Percentiles rank a stretch among this genome's conserved stretches.
Conservation (phyloP, 306 rosid genomes). For the Prunus campanulata region DNA sequence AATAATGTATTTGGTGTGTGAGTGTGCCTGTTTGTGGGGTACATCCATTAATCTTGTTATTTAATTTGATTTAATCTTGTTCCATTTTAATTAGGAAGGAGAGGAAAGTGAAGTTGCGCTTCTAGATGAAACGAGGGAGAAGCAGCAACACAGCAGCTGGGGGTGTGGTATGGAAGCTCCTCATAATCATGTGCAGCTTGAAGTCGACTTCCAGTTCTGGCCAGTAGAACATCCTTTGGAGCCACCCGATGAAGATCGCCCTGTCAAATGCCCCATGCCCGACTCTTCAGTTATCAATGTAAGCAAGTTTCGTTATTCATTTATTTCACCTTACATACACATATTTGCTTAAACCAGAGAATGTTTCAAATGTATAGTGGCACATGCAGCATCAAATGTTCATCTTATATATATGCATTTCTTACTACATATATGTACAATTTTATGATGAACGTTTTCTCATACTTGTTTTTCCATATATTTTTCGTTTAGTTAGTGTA, state of each 20-base stretch:
- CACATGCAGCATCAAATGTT: not conserved
- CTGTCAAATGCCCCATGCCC: constrained; percentile 92
- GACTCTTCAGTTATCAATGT: constrained; percentile 73
- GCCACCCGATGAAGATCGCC: constrained; percentile 91
- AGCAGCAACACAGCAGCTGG: constrained; percentile 14
- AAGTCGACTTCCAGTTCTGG: constrained; percentile 63
- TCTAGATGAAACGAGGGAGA: constrained; percentile 30
- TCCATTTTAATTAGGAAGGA: constrained; percentile 27
- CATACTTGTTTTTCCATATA: not conserved
- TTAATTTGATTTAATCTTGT: no score
- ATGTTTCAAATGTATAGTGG: no score
- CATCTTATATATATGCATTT: not conserved
- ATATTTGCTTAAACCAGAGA: no score
- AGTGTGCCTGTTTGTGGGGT: no score
- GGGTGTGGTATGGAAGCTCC: constrained; percentile 23
- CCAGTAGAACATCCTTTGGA: constrained; percentile 93
- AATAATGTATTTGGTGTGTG: no score
- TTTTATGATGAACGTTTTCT: not conserved
- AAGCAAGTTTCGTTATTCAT: constrained; percentile 15
- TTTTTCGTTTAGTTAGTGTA: not conserved
- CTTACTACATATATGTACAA: not conserved
- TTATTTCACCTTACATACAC: not conserved
- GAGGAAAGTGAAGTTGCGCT: constrained; percentile 44
- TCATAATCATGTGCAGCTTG: constrained; percentile 28
- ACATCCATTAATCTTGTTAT: not conserved